Base-by-base conservation (phyloP, 495 filamentous ascomycete genomes). In the Podospora appendiculata region DNA sequence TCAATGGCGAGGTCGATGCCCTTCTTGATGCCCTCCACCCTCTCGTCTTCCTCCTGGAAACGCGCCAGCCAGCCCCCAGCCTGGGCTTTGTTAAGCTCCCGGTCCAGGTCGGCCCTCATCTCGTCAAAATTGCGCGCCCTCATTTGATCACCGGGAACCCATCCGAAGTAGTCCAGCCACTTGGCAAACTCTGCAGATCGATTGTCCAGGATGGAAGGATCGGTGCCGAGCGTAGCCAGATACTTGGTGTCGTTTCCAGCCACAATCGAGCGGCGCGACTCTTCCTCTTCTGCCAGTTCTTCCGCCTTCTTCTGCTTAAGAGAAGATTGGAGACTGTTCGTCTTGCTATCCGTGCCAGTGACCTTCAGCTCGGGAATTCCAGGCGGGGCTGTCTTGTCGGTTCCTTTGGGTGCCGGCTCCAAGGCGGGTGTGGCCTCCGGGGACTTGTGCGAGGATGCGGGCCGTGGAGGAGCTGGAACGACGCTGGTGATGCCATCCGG, bases 41-140 rank as follows among this genome's bases (percentile, higher is more conserved):
- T 81, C 51, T 92, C 89, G 61, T 96, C 93, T 58, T 93, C 87
- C 61, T 89, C 89, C 60, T 92, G 88, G 47, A 95, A 79, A 57
- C 88, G 83, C 48, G 84, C 84, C 49, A 98, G 79, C 88, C 93
- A 96, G 61, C 90, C 89, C 46, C 87, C 93, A 38, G 90, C 89
- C 70, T 97, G 91, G 6, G 91, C 87, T 50, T 87, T 86, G 42
- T 86, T 87, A 51, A 97, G 79, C 60, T 96, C 93, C 52, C 88
- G 85, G 47, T 89, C 86, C 40, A 96, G 75, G 57, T 91, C 89
- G 14, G 79, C 76, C 65, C 93, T 83, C 61, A 97, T 75, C 45
- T 89, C 81, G 52, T 95, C 89, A 53, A 93, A 85, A 50, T 83
- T 88, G 47, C 82, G 81, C 19, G 80, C 72, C 41, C 85, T 77